Evolutionary conservation across 352 stramenopile species (phyloP).

Genomic region (Thalassiosira allenii): DNA sequence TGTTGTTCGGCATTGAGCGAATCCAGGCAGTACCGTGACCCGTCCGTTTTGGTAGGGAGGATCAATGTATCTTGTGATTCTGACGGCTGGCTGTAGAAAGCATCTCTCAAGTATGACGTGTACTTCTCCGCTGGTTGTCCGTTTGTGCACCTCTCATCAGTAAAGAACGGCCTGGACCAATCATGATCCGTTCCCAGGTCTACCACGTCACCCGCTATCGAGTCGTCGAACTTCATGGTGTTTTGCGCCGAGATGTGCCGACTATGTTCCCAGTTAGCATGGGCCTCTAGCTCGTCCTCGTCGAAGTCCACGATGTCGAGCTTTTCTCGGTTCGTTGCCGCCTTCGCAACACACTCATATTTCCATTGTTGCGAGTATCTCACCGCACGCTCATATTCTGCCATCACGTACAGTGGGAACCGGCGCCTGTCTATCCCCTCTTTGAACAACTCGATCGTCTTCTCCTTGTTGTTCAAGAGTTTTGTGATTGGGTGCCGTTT

Average conservation of each 20-base stretch:
- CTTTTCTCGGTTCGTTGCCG: not conserved
- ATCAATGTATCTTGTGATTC: not conserved
- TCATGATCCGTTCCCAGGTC: constrained; percentile 22
- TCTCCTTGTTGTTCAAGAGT: constrained; percentile 2
- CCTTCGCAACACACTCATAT: constrained; percentile 5
- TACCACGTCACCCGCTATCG: not conserved
- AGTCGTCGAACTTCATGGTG: constrained; percentile 1
- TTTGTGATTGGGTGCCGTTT: not conserved
- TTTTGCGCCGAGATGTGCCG: not conserved
- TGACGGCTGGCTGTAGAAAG: not conserved
- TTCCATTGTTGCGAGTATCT: constrained; percentile 15
- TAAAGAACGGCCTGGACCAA: constrained; percentile 4
- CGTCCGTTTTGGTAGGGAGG: not conserved
- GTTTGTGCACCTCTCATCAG: not conserved
- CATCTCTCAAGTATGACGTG: not conserved
- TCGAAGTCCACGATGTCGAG: constrained; percentile 3
- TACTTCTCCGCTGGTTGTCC: not conserved
- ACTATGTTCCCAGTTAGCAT: not conserved
- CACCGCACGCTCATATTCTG: constrained; percentile 17
- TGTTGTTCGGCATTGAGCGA: not conserved
- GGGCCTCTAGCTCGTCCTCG: not conserved
- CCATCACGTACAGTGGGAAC: constrained; percentile 11
- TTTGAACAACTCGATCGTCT: constrained; percentile 26
- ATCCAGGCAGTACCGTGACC: not conserved
- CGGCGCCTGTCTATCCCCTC: constrained; percentile 10